Evolutionary conservation across 192 early-diverging fungal species (phyloP).

Genomic region (Chytriomyces sp.): DNA sequence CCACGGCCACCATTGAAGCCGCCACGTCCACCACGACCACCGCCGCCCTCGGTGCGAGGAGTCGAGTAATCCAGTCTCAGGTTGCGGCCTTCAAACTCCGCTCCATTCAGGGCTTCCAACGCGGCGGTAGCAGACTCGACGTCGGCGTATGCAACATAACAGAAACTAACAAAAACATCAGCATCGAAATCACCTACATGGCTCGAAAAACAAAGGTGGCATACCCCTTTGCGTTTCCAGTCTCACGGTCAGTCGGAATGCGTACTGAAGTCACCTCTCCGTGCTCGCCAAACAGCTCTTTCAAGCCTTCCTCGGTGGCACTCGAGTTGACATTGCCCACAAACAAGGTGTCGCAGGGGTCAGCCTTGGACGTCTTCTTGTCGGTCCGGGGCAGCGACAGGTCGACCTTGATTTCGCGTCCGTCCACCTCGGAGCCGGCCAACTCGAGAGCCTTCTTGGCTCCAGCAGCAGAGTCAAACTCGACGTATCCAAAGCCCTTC

Average conservation of each 20-base stretch:
- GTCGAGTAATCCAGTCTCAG: constrained; percentile 86
- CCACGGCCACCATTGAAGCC: constrained; percentile 51
- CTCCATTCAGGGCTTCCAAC: constrained; percentile 74
- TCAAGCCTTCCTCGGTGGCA: constrained; percentile 66
- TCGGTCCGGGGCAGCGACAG: constrained; percentile 57
- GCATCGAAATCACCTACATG: no score
- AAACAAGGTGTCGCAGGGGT: constrained; percentile 75
- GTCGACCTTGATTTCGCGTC: constrained; percentile 80
- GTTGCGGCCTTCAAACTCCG: constrained; percentile 75
- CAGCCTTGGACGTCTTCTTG: constrained; percentile 48
- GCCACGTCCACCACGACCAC: constrained; percentile 44
- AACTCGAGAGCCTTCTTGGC: constrained; percentile 71
- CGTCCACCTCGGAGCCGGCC: constrained; percentile 75
- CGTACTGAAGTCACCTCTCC: constrained; percentile 55
- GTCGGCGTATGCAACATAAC: constrained; percentile 51
- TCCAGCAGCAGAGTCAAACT: constrained; percentile 68
- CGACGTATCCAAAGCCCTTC: constrained; percentile 90
- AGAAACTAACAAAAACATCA: constrained; percentile 39
- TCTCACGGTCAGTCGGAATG: constrained; percentile 74
- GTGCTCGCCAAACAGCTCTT: constrained; percentile 52
- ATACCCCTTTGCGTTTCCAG: constrained; percentile 69
- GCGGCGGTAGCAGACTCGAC: constrained; percentile 52
- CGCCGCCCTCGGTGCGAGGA: constrained; percentile 38
- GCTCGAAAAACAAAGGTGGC: constrained; percentile 29
- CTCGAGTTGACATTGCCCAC: constrained; percentile 77